These are phyloP conservation scores for Aplosporella prunicola DNA, from an alignment of 2,329 filamentous ascomycete genomes.

Conservation along the genomic window DNA sequence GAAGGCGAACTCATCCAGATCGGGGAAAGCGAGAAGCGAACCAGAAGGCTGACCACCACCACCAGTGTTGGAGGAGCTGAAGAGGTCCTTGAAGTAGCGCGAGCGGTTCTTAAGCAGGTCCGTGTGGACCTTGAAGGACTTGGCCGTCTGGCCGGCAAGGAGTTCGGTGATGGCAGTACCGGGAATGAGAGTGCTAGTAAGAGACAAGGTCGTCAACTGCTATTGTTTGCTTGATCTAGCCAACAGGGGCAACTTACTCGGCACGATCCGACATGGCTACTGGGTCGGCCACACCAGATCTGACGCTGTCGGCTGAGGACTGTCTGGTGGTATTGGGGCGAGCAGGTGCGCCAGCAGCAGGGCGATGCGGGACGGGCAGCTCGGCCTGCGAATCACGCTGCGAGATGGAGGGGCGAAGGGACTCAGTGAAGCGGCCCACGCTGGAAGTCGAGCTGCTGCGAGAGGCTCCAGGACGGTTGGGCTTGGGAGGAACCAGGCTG, in stretches of 20 bases:
- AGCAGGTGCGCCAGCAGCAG: neutral
- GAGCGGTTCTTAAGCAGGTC: conserved; percentile 17
- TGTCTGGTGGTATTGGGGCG: conserved; percentile 6
- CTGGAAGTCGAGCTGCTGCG: conserved; percentile 4
- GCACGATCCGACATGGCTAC: neutral
- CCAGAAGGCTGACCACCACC: conserved; percentile 11
- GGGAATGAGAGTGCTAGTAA: conserved; percentile 5
- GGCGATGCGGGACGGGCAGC: conserved; percentile 1
- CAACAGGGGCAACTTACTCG: too few relatives aligned
- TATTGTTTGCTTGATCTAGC: too few relatives aligned
- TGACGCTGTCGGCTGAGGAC: conserved; percentile 3
- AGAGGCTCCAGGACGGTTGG: neutral
- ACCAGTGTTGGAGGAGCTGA: conserved; percentile 7
- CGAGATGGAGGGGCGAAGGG: conserved; percentile 5
- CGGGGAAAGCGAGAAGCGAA: conserved; percentile 16
- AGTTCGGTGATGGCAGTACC: conserved; percentile 12
- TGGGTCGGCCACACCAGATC: conserved; percentile 5
- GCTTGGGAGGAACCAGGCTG: conserved; percentile 3
- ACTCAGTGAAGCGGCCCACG: neutral
- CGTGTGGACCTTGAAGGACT: conserved; percentile 19
- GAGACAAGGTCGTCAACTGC: too few relatives aligned
- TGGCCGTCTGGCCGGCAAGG: conserved; percentile 18
- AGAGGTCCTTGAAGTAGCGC: conserved; percentile 20
- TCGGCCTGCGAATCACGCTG: conserved; percentile 8
- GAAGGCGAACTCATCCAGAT: conserved; percentile 22